These are phyloP conservation scores for Cladophialophora yegresii DNA, from an alignment of 2,329 filamentous ascomycete species.

Conservation along the genomic window DNA sequence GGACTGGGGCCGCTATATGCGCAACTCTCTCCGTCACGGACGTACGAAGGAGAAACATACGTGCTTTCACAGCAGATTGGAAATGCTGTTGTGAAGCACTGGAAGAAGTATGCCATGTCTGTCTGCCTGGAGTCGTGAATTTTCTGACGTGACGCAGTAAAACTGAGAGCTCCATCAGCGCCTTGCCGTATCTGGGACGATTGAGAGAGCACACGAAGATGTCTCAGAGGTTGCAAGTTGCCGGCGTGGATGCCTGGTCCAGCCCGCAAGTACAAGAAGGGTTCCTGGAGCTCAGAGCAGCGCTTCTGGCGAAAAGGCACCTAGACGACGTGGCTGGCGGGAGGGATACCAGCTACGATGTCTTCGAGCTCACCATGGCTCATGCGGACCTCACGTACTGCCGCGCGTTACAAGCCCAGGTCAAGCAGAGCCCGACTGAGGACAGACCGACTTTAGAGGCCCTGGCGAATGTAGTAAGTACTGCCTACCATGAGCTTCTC, in stretches of 20 bases:
- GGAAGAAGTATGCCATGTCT: constrained; percentile 19
- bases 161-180: constrained; percentile 30
- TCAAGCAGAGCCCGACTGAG: constrained; percentile 11
- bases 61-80: constrained; percentile 20
- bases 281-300: constrained; percentile 33
- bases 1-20: constrained; percentile 17
- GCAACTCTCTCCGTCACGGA: constrained; percentile 14
- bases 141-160: constrained; percentile 12
- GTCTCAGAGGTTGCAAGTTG: constrained; percentile 10
- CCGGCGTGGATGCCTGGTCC: constrained; percentile 28
- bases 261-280: constrained; percentile 27
- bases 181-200: constrained; percentile 31
- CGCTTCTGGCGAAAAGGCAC: constrained; percentile 29
- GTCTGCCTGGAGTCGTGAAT: background rate
- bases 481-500: background rate
- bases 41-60: constrained; percentile 21
- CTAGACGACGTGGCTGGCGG: constrained; percentile 30
- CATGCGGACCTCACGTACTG: constrained; percentile 37
- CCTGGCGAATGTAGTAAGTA: constrained; percentile 32
- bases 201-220: constrained; percentile 20
- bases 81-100: constrained; percentile 29
- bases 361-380: constrained; percentile 35
- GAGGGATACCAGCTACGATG: constrained; percentile 35
- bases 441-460: constrained; percentile 20
- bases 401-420: constrained; percentile 29